Percentiles rank a stretch among this genome's conserved stretches.
Conservation (phyloP, 2,329 filamentous ascomycete genomes). For the Penicillium corylophilum region DNA sequence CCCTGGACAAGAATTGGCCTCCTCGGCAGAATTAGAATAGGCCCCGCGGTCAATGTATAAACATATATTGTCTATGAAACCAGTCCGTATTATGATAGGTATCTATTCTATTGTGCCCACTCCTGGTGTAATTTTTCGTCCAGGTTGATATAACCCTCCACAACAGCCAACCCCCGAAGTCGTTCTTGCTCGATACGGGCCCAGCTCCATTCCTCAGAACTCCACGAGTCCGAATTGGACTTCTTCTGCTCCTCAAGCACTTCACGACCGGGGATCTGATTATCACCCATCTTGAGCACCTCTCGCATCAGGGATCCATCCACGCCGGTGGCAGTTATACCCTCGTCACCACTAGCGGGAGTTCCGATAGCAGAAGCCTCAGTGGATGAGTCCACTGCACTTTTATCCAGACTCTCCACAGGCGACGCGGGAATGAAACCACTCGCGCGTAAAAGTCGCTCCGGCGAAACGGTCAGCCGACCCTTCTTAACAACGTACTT, state of each 20-base stretch:
- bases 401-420: conserved; percentile 47
- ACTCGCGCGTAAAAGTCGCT: conserved; percentile 68
- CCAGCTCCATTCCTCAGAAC: conserved; percentile 56
- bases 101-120: conserved; percentile 28
- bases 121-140: conserved; percentile 54
- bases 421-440: conserved; percentile 73
- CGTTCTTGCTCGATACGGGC: conserved; percentile 60
- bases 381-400: conserved; percentile 18
- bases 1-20: conserved; percentile 20
- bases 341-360: conserved; percentile 31
- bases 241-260: conserved; percentile 33
- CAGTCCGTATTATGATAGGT: not conserved
- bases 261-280: conserved; percentile 27
- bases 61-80: not conserved
- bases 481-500: conserved; percentile 85
- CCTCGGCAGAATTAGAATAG: too few species aligned
- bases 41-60: too few species aligned
- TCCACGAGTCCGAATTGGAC: conserved; percentile 33
- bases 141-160: conserved; percentile 55
- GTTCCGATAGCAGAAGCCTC: conserved; percentile 33
- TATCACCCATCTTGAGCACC: conserved; percentile 35
- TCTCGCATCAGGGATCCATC: conserved; percentile 38
- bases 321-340: conserved; percentile 33
- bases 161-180: conserved; percentile 54
- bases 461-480: conserved; percentile 79